Base-by-base conservation (phyloP, 345 rosid genomes). In the Crucihimalaya himalaica region DNA sequence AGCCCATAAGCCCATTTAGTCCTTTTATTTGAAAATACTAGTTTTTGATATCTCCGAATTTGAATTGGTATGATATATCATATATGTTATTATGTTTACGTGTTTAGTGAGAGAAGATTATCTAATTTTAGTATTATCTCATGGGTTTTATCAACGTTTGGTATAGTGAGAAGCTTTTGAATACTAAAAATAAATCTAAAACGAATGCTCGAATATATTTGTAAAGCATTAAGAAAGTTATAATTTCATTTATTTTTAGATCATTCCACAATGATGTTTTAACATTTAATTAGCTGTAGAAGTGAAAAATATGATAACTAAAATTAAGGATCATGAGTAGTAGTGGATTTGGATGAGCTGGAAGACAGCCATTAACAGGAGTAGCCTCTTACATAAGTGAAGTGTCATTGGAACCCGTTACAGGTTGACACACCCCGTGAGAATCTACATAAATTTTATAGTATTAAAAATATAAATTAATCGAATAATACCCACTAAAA, bases 341-440 rank as follows among this genome's bases (percentile, higher is more conserved):
- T 68, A 61, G 63, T 75, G 73, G 73, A 39, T 57, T 8, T 60
- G 29, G 28, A 75, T 68, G 74, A 68, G 74, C 79, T 68, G 73
- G 73, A 60, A 59, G 73, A 75, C 74, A 59, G 29, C 66, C 15
- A 66, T 47, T 47, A 14, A 57, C 71, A 64, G 15, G 47, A 31
- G 69, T 31, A 31, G 34, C 8, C 9, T 31, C 34, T 31, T 31
- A 31, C 34, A 29, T 29, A 29, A 29, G 32, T 32, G 35, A 32
- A 32, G 35, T 32, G 35, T 19, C 42, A 56, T 19, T 58, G 61
- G 72, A 66, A 46, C 64, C 52, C 51, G 18, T 35, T 66, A n/a
- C 50, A 29, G 28, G 51, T 28, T 42, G 12, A 59, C 8, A 64
- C 68, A 43, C 46, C 48, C 70, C 62, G 3, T 64, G 16, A 31